A percentile compares a stretch with the other conserved stretches of the same genome.
These are phyloP conservation scores for Erodium moschatum DNA, from an alignment of 441 rosid species.

Conservation along the genomic window DNA sequence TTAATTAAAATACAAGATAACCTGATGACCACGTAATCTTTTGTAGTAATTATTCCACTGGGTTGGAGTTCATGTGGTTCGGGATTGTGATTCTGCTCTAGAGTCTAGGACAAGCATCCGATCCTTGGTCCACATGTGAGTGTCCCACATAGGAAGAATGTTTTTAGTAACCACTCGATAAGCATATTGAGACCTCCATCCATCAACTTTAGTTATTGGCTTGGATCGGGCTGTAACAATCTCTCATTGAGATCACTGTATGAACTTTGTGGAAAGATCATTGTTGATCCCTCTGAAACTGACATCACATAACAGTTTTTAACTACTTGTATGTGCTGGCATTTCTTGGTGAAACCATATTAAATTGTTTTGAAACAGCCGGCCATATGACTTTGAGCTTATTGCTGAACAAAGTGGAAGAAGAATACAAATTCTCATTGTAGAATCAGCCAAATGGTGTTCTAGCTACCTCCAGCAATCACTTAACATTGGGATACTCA, in stretches of 20 bases:
- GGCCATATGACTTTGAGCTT: not conserved
- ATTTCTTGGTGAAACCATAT: no score
- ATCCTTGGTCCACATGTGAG: no score
- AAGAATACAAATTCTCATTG: conserved; percentile 28
- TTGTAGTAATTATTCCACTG: not conserved
- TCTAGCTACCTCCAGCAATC: conserved; percentile 5
- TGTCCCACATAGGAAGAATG: no score
- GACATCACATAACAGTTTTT: not conserved
- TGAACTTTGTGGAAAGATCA: not conserved
- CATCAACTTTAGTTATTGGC: no score
- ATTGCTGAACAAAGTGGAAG: conserved; percentile 8
- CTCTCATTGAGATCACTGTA: not conserved
- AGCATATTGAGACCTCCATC: no score
- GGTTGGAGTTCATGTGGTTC: no score
- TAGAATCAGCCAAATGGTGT: conserved; percentile 30
- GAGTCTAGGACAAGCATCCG: no score
- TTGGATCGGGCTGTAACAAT: no score
- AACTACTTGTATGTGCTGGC: not conserved
- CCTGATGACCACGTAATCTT: not conserved
- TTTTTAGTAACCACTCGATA: no score
- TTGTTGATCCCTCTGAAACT: not conserved
- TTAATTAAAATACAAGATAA: not conserved
- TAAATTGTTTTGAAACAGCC: not conserved
- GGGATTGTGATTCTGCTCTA: no score
- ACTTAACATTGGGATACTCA: conserved; percentile 32